phyloP scores from a whole-genome alignment of 139 green algal species.

The Chlorella sp. region DNA sequence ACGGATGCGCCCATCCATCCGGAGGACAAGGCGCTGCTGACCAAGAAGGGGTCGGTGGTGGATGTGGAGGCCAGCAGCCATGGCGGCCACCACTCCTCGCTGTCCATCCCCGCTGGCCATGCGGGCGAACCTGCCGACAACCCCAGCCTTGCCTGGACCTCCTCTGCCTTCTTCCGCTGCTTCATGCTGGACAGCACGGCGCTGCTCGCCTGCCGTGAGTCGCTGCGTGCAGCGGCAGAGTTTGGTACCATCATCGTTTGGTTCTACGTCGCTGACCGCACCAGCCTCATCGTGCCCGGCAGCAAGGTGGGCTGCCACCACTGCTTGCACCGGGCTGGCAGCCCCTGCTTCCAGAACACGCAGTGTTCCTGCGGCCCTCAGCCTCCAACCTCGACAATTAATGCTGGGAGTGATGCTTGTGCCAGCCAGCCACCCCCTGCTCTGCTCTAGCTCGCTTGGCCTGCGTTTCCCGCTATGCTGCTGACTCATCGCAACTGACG shows the following conservation, averaged over 20 bases:
- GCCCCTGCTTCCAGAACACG: no score
- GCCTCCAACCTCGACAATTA: no score
- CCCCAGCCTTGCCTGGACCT: slow-evolving; percentile 11
- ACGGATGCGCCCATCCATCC: no score
- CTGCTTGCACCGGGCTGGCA: no score
- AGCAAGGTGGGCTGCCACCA: slow-evolving; percentile 53
- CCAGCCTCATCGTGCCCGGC: slow-evolving; percentile 52
- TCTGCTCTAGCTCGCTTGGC: no score
- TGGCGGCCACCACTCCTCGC: background rate
- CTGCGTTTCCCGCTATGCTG: no score
- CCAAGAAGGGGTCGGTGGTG: background rate
- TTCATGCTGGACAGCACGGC: slow-evolving; percentile 44
- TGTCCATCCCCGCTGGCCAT: no score
- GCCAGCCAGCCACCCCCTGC: no score
- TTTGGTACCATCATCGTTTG: slow-evolving; percentile 87
- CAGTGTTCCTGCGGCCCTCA: no score
- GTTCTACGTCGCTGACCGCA: slow-evolving; percentile 91
- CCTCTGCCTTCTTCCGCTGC: slow-evolving; percentile 36
- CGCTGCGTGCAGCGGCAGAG: slow-evolving; percentile 59
- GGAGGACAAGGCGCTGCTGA: slow-evolving; percentile 26
- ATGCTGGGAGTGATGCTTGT: no score
- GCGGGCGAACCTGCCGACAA: background rate
- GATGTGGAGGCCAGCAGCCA: slow-evolving; percentile 9
- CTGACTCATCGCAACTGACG: no score
- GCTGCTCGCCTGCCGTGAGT: slow-evolving; percentile 14